Evolutionary conservation across 2,329 filamentous ascomycete genomes (phyloP).

Genomic region (Drechslerella coelobrocha): DNA sequence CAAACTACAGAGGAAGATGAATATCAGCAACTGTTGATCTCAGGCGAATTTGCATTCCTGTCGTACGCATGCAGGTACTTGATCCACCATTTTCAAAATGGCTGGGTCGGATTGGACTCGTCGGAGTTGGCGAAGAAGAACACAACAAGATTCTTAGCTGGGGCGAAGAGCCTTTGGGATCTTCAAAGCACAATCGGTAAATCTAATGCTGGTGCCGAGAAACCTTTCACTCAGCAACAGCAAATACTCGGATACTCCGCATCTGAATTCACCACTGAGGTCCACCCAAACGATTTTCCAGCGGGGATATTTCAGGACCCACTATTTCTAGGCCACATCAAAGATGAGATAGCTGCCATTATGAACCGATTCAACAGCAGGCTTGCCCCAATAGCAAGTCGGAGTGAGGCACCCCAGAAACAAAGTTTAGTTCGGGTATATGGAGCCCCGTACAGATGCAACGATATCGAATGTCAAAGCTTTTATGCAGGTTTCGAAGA

Average conservation of each 20-base stretch:
- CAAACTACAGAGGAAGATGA: not conserved
- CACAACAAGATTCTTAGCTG: not conserved
- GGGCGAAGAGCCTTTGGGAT: not conserved
- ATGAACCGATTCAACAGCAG: constrained; percentile 1
- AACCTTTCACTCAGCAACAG: no score
- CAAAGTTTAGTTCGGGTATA: constrained; percentile 2
- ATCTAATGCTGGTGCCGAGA: not conserved
- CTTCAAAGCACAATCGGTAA: not conserved
- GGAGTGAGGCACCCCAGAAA: not conserved
- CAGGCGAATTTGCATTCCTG: constrained; percentile 16
- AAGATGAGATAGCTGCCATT: not conserved
- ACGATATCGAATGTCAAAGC: not conserved
- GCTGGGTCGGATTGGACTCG: no score
- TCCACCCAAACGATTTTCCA: no score
- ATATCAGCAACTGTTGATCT: not conserved
- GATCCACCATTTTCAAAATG: constrained; percentile 1
- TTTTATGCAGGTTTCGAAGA: constrained; percentile 8
- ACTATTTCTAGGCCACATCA: not conserved
- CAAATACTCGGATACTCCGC: no score
- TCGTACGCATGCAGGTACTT: constrained; percentile 12
- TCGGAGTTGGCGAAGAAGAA: not conserved
- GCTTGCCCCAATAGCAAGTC: not conserved
- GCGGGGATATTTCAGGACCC: not conserved
- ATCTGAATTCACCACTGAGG: no score
- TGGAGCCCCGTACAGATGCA: constrained; percentile 5